Evolutionary conservation across 2,329 filamentous ascomycete genomes (phyloP).

Genomic region (Neonectria magnoliae): DNA sequence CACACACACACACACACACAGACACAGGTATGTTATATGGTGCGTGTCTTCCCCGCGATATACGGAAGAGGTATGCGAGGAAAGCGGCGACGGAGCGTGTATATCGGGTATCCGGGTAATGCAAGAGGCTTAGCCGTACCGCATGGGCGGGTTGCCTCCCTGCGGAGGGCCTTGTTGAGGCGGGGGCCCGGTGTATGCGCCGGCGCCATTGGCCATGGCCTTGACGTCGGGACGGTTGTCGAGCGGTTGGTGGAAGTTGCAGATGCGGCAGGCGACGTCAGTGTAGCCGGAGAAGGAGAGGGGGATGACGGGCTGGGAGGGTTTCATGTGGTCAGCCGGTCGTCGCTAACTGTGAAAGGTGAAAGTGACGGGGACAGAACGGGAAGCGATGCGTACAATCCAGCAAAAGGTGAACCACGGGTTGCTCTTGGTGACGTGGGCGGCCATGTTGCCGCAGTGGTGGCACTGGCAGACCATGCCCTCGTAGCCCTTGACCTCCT

Average conservation of each 20-base stretch:
- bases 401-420: conserved; percentile 86
- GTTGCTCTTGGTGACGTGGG: conserved; percentile 68
- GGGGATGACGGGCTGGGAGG: conserved; percentile 72
- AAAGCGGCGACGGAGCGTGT: conserved; percentile 1
- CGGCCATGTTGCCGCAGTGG: conserved; percentile 73
- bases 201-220: conserved; percentile 58
- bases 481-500: conserved; percentile 69
- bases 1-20: no score
- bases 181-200: conserved; percentile 44
- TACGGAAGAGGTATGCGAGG: neutral
- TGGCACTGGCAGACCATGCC: conserved; percentile 70
- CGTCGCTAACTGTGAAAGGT: neutral
- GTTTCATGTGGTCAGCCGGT: conserved; percentile 29
- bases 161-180: conserved; percentile 46
- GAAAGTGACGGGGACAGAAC: neutral
- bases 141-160: conserved; percentile 44
- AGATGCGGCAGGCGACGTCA: conserved; percentile 79
- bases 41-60: conserved; percentile 1
- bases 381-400: conserved; percentile 59
- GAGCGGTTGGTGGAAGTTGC: conserved; percentile 77
- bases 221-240: conserved; percentile 66
- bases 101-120: no score
- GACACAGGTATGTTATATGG: neutral
- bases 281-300: conserved; percentile 74
- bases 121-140: conserved; percentile 27